Conservation (phyloP, 441 rosid genomes). For the Manihot esculenta region DNA sequence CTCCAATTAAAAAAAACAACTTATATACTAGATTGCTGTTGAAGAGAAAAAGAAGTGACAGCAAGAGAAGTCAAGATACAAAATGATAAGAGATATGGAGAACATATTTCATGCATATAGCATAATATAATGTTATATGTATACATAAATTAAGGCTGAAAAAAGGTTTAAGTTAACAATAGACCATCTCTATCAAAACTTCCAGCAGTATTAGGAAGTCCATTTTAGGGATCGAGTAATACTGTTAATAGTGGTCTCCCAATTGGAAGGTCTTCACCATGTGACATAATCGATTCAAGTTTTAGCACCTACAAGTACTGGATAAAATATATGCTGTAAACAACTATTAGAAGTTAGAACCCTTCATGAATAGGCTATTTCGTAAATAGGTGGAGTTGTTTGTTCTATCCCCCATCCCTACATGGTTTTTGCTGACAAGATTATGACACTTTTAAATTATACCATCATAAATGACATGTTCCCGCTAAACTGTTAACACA, state of each 20-base stretch:
- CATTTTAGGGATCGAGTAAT: background rate
- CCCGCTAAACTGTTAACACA: background rate
- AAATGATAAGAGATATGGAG: background rate
- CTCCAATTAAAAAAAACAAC: background rate
- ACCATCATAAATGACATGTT: background rate
- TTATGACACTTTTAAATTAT: background rate
- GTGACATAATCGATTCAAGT: background rate
- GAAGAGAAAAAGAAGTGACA: background rate
- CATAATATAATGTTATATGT: background rate
- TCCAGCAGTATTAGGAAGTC: background rate
- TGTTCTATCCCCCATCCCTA: background rate
- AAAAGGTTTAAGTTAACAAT: background rate
- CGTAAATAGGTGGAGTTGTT: background rate
- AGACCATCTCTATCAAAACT: background rate
- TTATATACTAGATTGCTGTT: background rate
- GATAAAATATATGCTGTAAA: background rate
- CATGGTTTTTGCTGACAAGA: background rate
- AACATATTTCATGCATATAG: background rate
- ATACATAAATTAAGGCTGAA: background rate
- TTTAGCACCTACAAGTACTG: background rate
- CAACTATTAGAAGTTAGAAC: background rate
- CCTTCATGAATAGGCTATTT: background rate
- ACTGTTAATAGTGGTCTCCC: background rate
- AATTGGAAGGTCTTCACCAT: slow-evolving; percentile 1
- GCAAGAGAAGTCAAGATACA: background rate